Percentiles rank a stretch among this genome's conserved stretches.
Conservation (phyloP, 345 rosid species). For the Acer yangbiense region DNA sequence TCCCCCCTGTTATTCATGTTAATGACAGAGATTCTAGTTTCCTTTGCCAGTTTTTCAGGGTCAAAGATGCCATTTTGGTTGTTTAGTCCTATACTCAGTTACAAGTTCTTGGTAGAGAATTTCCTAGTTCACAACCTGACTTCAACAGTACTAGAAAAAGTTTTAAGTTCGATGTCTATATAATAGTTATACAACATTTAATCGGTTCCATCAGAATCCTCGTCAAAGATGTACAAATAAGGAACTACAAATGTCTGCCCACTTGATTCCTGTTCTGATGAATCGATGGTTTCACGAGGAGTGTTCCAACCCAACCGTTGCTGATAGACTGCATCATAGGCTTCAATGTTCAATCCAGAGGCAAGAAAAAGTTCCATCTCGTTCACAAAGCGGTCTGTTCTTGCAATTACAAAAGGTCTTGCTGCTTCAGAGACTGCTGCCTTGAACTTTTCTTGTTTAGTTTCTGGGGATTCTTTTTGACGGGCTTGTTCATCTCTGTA, state of each 20-base stretch:
- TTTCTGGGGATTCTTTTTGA: constrained; percentile 36
- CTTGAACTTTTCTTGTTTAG: constrained; percentile 54
- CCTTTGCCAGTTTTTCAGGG: background rate
- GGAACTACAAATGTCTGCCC: constrained; percentile 32
- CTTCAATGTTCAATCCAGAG: constrained; percentile 66
- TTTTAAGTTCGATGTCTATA: background rate
- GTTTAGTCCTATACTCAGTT: background rate
- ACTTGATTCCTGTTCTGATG: constrained; percentile 28
- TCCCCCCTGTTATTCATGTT: background rate
- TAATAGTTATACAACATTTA: constrained; percentile 17
- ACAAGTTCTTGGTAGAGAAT: background rate
- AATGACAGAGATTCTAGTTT: background rate
- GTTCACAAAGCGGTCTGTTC: constrained; percentile 58
- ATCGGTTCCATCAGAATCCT: constrained; percentile 43
- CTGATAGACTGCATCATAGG: constrained; percentile 67
- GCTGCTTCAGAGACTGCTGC: constrained; percentile 53
- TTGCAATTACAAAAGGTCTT: constrained; percentile 62
- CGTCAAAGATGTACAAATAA: constrained; percentile 56
- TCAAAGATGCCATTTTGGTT: background rate
- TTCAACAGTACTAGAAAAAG: background rate
- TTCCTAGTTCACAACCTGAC: background rate
- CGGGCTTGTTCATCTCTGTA: constrained; percentile 39
- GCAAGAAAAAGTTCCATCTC: constrained; percentile 79
- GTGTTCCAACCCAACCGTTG: constrained; percentile 46
- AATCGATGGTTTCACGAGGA: constrained; percentile 24